A percentile compares a stretch with the other conserved stretches of the same genome.
phyloP scores from a whole-genome alignment of 2,329 filamentous ascomycete genomes.

The Malbranchea zuffiana region DNA sequence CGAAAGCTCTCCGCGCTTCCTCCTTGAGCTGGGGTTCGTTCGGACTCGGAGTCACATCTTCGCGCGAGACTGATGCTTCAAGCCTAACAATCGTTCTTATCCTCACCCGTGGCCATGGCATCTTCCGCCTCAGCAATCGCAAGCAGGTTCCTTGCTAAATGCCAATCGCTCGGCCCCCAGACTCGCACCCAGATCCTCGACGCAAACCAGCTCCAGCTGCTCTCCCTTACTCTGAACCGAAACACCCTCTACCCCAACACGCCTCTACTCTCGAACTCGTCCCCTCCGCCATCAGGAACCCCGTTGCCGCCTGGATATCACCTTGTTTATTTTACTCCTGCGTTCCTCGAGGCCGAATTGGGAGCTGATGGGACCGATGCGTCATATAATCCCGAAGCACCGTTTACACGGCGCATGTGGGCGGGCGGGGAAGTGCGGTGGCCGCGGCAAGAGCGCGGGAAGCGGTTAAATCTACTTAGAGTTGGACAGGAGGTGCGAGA shows the following conservation, averaged over 20 bases:
- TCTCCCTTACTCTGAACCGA: conserved; percentile 48
- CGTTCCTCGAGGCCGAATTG: conserved; percentile 43
- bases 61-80: too few relatives aligned
- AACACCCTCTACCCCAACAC: conserved; percentile 32
- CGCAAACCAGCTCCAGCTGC: conserved; percentile 52
- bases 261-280: conserved; percentile 27
- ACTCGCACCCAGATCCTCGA: conserved; percentile 46
- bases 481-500: conserved; percentile 49
- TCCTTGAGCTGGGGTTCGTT: too few relatives aligned
- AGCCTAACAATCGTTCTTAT: too few relatives aligned
- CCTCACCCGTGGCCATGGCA: conserved; percentile 1
- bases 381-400: conserved; percentile 48
- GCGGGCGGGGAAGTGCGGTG: conserved; percentile 51
- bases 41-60: too few relatives aligned
- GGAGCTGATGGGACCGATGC: conserved; percentile 51
- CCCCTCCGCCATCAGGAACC: conserved; percentile 35
- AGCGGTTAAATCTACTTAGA: conserved; percentile 34
- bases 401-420: conserved; percentile 58
- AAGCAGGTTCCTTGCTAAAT: conserved; percentile 33
- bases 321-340: conserved; percentile 53
- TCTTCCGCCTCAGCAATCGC: conserved; percentile 26
- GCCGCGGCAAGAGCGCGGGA: conserved; percentile 25
- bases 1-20: too few relatives aligned
- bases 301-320: conserved; percentile 51
- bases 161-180: conserved; percentile 33